phyloP scores from a whole-genome alignment of 768 basidiomycete species.

The Lactarius evosmus region DNA sequence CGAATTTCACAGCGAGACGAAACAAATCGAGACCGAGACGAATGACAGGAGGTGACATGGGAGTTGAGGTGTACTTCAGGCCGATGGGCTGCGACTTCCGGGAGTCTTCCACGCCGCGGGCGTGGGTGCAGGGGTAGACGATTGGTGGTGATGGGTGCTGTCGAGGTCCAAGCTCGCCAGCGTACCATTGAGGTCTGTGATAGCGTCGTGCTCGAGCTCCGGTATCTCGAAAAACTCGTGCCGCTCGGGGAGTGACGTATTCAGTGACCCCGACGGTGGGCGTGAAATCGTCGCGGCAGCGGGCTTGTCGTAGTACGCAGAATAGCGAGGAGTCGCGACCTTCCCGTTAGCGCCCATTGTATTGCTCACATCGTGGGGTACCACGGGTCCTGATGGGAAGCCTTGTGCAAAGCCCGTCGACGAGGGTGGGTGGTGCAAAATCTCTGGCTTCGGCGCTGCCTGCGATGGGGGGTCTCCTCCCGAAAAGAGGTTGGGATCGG shows the following conservation, averaged over 20 bases:
- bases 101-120: conserved; percentile 14
- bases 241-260: conserved; percentile 29
- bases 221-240: conserved; percentile 28
- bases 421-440: conserved; percentile 42
- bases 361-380: conserved; percentile 19
- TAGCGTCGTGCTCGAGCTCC: conserved; percentile 44
- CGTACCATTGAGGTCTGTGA: conserved; percentile 73
- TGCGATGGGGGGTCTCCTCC: conserved; percentile 40
- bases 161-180: conserved; percentile 73
- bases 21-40: conserved; percentile 21
- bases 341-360: conserved; percentile 42
- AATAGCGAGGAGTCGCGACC: conserved; percentile 43
- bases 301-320: conserved; percentile 44
- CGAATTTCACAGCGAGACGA: conserved; percentile 26
- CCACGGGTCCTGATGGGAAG: conserved; percentile 45
- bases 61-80: conserved; percentile 7
- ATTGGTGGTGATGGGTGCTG: conserved; percentile 27
- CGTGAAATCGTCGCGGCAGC: conserved; percentile 30
- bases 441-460: conserved; percentile 38
- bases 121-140: conserved; percentile 10
- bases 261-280: conserved; percentile 29
- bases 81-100: conserved; percentile 10
- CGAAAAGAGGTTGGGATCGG: conserved; percentile 55
- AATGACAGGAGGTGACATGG: conserved; percentile 12
- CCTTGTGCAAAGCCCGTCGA: conserved; percentile 8